Conservation (phyloP, 2,329 filamentous ascomycete genomes). For the Aspergillus phoenicis region DNA sequence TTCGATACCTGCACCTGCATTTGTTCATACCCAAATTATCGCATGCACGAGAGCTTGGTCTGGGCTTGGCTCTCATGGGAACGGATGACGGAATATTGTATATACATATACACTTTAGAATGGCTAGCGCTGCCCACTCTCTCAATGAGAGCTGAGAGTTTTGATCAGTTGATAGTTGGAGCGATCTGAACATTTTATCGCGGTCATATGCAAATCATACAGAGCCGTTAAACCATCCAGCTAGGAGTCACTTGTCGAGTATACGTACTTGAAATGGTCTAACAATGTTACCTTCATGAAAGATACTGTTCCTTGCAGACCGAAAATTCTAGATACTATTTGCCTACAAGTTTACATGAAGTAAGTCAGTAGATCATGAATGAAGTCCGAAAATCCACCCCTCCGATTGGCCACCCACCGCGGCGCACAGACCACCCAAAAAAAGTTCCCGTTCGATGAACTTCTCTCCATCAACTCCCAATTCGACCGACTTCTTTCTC, state of each 20-base stretch:
- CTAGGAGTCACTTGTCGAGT: too few species aligned
- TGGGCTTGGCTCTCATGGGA: background rate
- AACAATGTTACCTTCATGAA: too few species aligned
- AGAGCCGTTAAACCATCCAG: too few species aligned
- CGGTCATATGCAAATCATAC: too few species aligned
- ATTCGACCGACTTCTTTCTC: background rate
- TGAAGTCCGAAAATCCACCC: background rate
- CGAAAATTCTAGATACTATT: too few species aligned
- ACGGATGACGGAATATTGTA: constrained; percentile 14
- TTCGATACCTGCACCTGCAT: constrained; percentile 18
- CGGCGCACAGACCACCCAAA: constrained; percentile 21
- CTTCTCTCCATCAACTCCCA: background rate
- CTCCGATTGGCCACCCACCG: constrained; percentile 8
- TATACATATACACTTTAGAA: constrained; percentile 11
- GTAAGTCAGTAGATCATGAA: too few species aligned
- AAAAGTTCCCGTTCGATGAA: constrained; percentile 17
- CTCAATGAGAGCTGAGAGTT: background rate
- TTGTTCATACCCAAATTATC: constrained; percentile 25
- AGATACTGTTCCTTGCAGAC: too few species aligned
- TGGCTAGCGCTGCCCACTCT: background rate
- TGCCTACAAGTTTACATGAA: too few species aligned
- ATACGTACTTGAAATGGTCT: too few species aligned
- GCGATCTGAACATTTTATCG: too few species aligned
- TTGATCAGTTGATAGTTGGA: background rate
- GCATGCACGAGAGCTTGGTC: constrained; percentile 16